These are phyloP conservation scores for Fusarium guadeloupense DNA, from an alignment of 2,329 filamentous ascomycete genomes.

Conservation along the genomic window DNA sequence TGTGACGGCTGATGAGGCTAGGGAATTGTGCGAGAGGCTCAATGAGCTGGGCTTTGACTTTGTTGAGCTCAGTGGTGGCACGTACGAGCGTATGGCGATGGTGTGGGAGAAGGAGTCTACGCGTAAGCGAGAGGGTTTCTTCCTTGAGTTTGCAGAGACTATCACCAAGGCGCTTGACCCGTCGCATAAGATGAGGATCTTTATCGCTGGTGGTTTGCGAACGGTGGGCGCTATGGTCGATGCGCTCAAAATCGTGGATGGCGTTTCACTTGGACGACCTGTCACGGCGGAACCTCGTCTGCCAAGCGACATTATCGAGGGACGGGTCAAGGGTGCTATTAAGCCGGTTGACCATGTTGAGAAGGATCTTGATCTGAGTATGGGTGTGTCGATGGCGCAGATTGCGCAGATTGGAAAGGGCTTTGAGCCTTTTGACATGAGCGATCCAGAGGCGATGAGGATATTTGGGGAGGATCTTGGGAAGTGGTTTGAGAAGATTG, in stretches of 20 bases:
- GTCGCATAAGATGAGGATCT: slow-evolving; percentile 59
- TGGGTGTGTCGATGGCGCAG: slow-evolving; percentile 27
- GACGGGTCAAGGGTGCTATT: slow-evolving; percentile 30
- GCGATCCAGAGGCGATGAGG: slow-evolving; percentile 31
- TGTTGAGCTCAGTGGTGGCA: slow-evolving; percentile 68
- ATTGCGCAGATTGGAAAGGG: slow-evolving; percentile 31
- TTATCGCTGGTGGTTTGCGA: slow-evolving; percentile 67
- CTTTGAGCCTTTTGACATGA: slow-evolving; percentile 42
- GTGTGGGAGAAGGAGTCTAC: slow-evolving; percentile 62
- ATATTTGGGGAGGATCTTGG: slow-evolving; percentile 39
- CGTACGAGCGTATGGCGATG: slow-evolving; percentile 63
- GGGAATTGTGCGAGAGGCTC: slow-evolving; percentile 56
- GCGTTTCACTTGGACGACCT: slow-evolving; percentile 62
- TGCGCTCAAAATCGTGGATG: slow-evolving; percentile 65
- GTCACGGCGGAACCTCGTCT: slow-evolving; percentile 47
- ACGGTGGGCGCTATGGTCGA: slow-evolving; percentile 65
- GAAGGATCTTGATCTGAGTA: slow-evolving; percentile 11
- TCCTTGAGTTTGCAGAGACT: slow-evolving; percentile 66
- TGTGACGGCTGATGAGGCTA: slow-evolving; percentile 60
- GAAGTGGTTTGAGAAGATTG: slow-evolving; percentile 31
- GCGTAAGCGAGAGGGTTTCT: slow-evolving; percentile 65
- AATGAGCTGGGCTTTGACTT: slow-evolving; percentile 63
- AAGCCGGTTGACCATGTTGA: slow-evolving; percentile 21
- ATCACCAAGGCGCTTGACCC: slow-evolving; percentile 51
- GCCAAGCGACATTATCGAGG: slow-evolving; percentile 42